phyloP scores from a whole-genome alignment of 495 filamentous ascomycete genomes.

The Neurospora sp. region DNA sequence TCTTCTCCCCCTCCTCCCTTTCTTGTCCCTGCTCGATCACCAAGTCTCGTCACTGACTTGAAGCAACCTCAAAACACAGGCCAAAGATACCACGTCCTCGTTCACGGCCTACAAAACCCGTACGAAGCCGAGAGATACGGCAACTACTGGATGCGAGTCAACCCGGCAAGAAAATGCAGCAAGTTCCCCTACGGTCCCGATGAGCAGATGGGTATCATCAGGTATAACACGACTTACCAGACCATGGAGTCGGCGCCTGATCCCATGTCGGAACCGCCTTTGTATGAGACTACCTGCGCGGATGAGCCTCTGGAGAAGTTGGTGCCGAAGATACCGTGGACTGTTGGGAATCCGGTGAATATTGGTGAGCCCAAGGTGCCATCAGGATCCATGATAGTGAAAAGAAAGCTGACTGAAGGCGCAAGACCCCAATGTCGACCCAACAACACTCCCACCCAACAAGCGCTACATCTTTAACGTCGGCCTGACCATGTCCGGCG shows the following conservation, averaged over 20 bases:
- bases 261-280: slow-evolving; percentile 6
- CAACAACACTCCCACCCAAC: not conserved
- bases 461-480: slow-evolving; percentile 7
- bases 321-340: slow-evolving; percentile 1
- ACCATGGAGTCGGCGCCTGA: not conserved
- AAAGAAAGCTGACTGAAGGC: not conserved
- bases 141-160: slow-evolving; percentile 40
- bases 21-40: no score
- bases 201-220: slow-evolving; percentile 7
- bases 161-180: not conserved
- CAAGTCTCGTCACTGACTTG: no score
- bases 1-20: no score
- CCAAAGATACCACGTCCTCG: slow-evolving; percentile 54
- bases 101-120: slow-evolving; percentile 38
- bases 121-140: slow-evolving; percentile 3
- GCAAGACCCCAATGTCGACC: not conserved
- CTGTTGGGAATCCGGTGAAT: slow-evolving; percentile 6
- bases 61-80: no score
- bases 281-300: slow-evolving; percentile 4
- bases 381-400: not conserved
- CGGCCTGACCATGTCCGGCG: slow-evolving; percentile 3
- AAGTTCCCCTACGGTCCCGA: slow-evolving; percentile 8
- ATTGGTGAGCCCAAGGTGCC: not conserved
- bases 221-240: slow-evolving; percentile 1
- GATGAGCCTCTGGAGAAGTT: slow-evolving; percentile 6